A percentile compares a stretch with the other conserved stretches of the same genome.
phyloP scores from a whole-genome alignment of 176 grass and related monocot species.

The Phoenix roebelenii region DNA sequence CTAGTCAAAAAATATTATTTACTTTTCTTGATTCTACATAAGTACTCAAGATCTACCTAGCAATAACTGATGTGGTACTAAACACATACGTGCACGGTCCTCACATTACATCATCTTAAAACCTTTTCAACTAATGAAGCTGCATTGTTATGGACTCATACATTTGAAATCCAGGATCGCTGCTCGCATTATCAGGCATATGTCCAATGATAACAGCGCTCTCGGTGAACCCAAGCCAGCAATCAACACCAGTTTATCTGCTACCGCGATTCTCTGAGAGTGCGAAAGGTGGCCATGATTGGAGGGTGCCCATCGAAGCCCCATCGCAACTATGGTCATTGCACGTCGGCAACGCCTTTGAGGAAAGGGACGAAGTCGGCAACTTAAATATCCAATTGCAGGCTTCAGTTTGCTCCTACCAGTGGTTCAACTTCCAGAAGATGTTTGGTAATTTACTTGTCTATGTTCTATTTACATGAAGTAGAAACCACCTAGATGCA shows the following conservation, averaged over 20 bases:
- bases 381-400: constrained; percentile 43
- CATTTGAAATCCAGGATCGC: constrained; percentile 35
- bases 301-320: constrained; percentile 57
- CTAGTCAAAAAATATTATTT: no score
- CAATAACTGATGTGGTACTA: no score
- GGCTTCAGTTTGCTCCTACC: constrained; percentile 76
- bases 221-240: constrained; percentile 47
- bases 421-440: constrained; percentile 80
- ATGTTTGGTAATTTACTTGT: constrained; percentile 60
- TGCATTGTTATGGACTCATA: no score
- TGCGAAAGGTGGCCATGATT: constrained; percentile 27
- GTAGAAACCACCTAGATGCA: no score
- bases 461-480: no score
- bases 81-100: no score
- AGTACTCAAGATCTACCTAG: no score
- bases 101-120: not conserved
- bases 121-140: no score
- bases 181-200: constrained; percentile 59
- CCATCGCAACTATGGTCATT: constrained; percentile 62
- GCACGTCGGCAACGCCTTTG: constrained; percentile 81
- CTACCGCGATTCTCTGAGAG: constrained; percentile 51
- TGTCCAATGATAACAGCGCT: constrained; percentile 83
- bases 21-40: no score
- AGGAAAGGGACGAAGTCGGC: constrained; percentile 46
- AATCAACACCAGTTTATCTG: constrained; percentile 70